Evolutionary conservation across 306 rosid species (phyloP).

Genomic region (Clitoria ternatea): DNA sequence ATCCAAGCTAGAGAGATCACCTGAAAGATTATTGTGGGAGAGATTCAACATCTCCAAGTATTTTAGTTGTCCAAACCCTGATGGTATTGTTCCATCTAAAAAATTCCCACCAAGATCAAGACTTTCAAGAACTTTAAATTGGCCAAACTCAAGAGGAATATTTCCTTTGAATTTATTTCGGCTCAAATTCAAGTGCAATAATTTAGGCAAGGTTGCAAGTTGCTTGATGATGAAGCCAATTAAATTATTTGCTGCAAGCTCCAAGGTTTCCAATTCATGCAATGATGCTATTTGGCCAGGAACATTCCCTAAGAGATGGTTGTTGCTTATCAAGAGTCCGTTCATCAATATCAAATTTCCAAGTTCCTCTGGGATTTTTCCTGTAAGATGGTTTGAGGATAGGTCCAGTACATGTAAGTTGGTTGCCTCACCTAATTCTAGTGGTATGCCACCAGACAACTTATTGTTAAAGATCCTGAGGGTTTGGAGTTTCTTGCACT

Average conservation of each 20-base stretch:
- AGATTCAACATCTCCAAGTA: conserved; percentile 30
- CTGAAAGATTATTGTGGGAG: conserved; percentile 39
- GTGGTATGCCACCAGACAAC: conserved; percentile 23
- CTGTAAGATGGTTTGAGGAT: conserved; percentile 19
- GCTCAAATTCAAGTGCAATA: neutral
- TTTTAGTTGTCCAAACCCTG: conserved; percentile 12
- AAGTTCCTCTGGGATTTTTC: conserved; percentile 31
- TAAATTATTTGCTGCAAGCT: conserved; percentile 1
- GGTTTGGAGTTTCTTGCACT: neutral
- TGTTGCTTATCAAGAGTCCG: neutral
- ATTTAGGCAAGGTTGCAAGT: neutral
- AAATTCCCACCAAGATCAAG: conserved; percentile 39
- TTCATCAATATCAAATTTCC: neutral
- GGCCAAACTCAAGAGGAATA: conserved; percentile 13
- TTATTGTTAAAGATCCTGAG: neutral
- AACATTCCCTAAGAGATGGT: neutral
- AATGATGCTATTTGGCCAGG: conserved; percentile 1
- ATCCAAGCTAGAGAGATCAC: conserved; percentile 23
- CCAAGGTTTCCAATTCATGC: neutral
- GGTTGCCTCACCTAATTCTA: conserved; percentile 14
- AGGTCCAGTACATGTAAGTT: conserved; percentile 13
- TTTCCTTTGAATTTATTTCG: neutral
- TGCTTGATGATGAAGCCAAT: neutral
- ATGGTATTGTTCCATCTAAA: conserved; percentile 19
- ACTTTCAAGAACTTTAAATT: neutral